Conservation (phyloP, 2,329 filamentous ascomycete species). For the Penicillium sp. region DNA sequence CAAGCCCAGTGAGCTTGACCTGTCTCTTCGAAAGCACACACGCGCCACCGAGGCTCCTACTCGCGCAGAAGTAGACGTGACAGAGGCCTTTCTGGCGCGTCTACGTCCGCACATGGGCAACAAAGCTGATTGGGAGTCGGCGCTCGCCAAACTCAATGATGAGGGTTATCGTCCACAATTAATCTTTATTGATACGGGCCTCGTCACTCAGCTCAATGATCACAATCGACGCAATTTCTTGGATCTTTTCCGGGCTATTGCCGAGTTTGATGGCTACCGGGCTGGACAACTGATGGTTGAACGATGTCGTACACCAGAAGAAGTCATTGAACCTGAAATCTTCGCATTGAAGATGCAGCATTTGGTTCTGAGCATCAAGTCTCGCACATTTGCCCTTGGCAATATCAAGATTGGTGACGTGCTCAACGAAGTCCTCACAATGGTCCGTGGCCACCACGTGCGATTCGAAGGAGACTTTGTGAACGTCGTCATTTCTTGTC, state of each 20-base stretch:
- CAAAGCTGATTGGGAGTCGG: constrained; percentile 71
- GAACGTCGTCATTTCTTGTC: constrained; percentile 94
- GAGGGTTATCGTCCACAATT: constrained; percentile 93
- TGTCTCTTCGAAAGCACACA: constrained; percentile 59
- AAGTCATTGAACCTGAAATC: constrained; percentile 85
- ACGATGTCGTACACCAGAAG: constrained; percentile 88
- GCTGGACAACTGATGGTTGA: constrained; percentile 96
- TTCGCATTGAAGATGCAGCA: constrained; percentile 98
- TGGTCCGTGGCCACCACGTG: constrained; percentile 93
- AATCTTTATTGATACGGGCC: constrained; percentile 95
- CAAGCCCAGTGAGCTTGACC: constrained; percentile 73
- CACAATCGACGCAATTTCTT: constrained; percentile 89
- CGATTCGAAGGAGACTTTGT: constrained; percentile 96
- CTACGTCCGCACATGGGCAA: constrained; percentile 76
- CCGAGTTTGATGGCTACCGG: constrained; percentile 96
- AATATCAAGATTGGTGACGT: constrained; percentile 97
- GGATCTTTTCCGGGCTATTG: constrained; percentile 92
- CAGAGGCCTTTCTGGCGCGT: constrained; percentile 81
- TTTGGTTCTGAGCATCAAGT: constrained; percentile 88
- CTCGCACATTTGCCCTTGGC: constrained; percentile 84
- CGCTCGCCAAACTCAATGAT: constrained; percentile 76
- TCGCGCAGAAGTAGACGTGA: constrained; percentile 72
- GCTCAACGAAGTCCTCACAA: constrained; percentile 82
- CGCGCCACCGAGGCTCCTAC: constrained; percentile 51
- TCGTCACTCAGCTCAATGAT: constrained; percentile 91